Evolutionary conservation across 23 red algal species (phyloP).

Genomic region (Porphyridium purpureum): DNA sequence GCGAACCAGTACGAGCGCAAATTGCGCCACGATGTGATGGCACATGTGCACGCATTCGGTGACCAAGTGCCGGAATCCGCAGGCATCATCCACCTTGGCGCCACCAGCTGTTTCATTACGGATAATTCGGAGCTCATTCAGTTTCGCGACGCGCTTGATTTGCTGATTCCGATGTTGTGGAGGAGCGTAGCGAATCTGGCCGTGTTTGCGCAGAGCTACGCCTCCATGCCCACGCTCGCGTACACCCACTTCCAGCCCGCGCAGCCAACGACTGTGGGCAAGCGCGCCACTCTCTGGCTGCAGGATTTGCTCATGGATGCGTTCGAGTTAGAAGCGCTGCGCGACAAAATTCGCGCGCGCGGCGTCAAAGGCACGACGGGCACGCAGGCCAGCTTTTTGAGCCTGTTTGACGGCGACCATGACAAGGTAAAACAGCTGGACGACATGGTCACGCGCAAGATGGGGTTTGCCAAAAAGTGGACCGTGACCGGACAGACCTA

Average conservation of each 20-base stretch:
- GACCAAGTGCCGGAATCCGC: slow-evolving; percentile 24
- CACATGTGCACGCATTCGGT: slow-evolving; percentile 30
- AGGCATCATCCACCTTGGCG: slow-evolving; percentile 31
- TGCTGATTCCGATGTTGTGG: slow-evolving; percentile 23
- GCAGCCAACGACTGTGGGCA: slow-evolving; percentile 33
- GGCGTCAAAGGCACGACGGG: slow-evolving; percentile 38
- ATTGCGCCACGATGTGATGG: slow-evolving; percentile 35
- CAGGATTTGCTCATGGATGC: slow-evolving; percentile 26
- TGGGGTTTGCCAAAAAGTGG: slow-evolving; percentile 21
- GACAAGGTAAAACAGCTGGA: slow-evolving; percentile 20
- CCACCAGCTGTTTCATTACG: slow-evolving; percentile 25
- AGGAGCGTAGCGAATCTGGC: slow-evolving; percentile 5
- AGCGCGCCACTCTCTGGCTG: slow-evolving; percentile 32
- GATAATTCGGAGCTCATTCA: slow-evolving; percentile 40
- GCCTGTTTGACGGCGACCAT: slow-evolving; percentile 30
- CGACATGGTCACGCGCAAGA: slow-evolving; percentile 15
- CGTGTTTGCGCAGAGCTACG: slow-evolving; percentile 11
- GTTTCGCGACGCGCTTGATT: slow-evolving; percentile 7
- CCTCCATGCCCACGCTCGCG: slow-evolving; percentile 12
- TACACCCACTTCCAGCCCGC: slow-evolving; percentile 41
- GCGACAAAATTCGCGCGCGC: background rate
- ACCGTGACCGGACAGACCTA: slow-evolving; percentile 32
- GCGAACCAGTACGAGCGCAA: slow-evolving; percentile 8
- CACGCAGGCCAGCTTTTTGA: slow-evolving; percentile 24
- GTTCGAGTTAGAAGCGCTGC: slow-evolving; percentile 5